Evolutionary conservation across 305 asterid genomes (phyloP).

Genomic region (Fraxinus velutina): DNA sequence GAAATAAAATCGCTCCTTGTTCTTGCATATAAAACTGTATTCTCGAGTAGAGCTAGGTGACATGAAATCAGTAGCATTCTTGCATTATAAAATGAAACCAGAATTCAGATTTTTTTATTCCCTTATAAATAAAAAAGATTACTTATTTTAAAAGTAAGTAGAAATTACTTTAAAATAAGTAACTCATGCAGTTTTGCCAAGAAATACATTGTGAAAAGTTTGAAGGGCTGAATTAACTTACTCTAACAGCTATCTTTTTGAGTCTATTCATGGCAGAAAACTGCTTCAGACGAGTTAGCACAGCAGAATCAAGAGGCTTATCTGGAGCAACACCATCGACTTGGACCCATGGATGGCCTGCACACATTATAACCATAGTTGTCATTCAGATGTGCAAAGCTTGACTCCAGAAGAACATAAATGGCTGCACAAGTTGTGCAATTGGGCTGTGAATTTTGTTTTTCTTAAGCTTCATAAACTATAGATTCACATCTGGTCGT

Average conservation of each 20-base stretch:
- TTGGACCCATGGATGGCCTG: constrained; percentile 24
- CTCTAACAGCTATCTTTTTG: constrained; percentile 21
- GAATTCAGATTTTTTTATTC: neutral
- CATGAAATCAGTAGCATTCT: neutral
- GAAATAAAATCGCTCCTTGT: neutral
- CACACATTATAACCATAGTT: neutral
- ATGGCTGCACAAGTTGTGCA: neutral
- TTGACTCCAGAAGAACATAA: neutral
- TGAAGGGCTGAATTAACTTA: neutral
- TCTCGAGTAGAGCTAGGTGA: neutral
- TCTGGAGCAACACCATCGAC: constrained; percentile 23
- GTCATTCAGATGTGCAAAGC: neutral
- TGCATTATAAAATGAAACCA: neutral
- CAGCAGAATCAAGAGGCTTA: constrained; percentile 25
- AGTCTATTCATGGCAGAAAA: constrained; percentile 14
- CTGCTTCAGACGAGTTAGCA: constrained; percentile 21
- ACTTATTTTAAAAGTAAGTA: neutral
- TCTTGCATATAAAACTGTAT: neutral
- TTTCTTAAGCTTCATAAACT: neutral
- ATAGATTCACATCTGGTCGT: neutral
- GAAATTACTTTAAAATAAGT: neutral
- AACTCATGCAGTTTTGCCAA: neutral
- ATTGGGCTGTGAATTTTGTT: neutral
- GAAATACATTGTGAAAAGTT: neutral
- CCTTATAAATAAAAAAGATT: neutral